Evolutionary conservation across 192 early-diverging fungal genomes (phyloP), one percentile per base, ranked within the genome.

Genomic region (Coemansia sp.): DNA sequence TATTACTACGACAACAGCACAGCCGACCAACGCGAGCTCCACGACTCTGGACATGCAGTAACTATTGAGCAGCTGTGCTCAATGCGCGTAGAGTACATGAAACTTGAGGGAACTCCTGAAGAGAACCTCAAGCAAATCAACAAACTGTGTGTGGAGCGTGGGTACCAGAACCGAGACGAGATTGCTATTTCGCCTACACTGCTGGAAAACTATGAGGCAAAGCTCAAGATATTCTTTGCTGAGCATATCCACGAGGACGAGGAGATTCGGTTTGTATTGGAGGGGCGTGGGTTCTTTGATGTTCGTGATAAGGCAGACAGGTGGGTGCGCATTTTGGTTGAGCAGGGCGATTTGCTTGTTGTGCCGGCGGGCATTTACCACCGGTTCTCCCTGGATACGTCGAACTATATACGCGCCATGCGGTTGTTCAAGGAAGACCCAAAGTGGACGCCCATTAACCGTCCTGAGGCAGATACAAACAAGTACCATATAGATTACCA

Each of bases 161-260:
- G 74, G 17, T 98, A 98, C 84, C 93, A 93, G 83, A 96, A 95
- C 86, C 82, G 92, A 24, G 96, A 98, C 73, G 77, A 86, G 88
- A 92, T 98, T 59, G 83, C 79, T 38, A 90, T 96, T 51, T 90
- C 92, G 55, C 87, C 85, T 40, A 85, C 86, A 15, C 86, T 80
- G 53, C 81, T 98, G 48, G 89, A 89, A 40, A 87, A 88, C 64
- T 99, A 97, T 73, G 95, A 97, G 54, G 87, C 85, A 26, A 97
- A 94, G 76, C 84, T 99, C 62, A 93, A 95, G 82, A 89, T 72
- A 9, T 98, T 98, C 66, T 97, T 92, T 70, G 83, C 85, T 25
- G 96, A 96, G 85, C 94, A 98, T 71, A 82, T 96, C 56, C 95
- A 97, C 74, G 94, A 95, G 59, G 96, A 96, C 63, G 97, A 99